Evolutionary conservation across 208 protist genomes (phyloP).

Genomic region (Trypanosoma mega): DNA sequence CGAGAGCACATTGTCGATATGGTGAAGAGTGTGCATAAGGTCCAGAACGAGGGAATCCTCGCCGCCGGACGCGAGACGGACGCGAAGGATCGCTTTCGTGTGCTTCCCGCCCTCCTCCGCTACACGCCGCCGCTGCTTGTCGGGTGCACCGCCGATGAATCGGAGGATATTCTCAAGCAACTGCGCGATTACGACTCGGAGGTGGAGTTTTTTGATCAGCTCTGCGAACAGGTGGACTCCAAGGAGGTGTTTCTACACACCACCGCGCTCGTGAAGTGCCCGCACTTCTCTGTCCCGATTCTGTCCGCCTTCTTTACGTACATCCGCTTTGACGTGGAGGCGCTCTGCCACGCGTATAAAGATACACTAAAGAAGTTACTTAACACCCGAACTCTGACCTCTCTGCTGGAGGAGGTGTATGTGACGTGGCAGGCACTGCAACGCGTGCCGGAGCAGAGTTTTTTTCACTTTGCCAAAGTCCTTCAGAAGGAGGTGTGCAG

Average conservation of each 20-base stretch:
- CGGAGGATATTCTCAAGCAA: slow-evolving; percentile 25
- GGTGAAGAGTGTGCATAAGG: slow-evolving; percentile 45
- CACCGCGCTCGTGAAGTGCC: slow-evolving; percentile 24
- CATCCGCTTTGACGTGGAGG: slow-evolving; percentile 74
- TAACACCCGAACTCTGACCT: slow-evolving; percentile 27
- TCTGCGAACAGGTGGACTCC: slow-evolving; percentile 43
- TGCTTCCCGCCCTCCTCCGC: slow-evolving; percentile 74
- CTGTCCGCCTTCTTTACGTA: slow-evolving; percentile 83
- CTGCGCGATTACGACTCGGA: slow-evolving; percentile 42
- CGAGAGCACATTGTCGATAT: slow-evolving; percentile 43
- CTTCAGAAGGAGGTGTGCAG: slow-evolving; percentile 14
- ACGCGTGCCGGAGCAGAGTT: slow-evolving; percentile 41
- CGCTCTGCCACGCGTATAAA: slow-evolving; percentile 52
- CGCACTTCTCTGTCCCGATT: slow-evolving; percentile 27
- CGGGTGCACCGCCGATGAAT: slow-evolving; percentile 9
- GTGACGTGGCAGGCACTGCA: slow-evolving; percentile 60
- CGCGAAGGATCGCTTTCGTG: slow-evolving; percentile 66
- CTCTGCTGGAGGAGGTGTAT: slow-evolving; percentile 74
- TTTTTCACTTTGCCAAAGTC: slow-evolving; percentile 51
- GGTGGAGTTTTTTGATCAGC: slow-evolving; percentile 50
- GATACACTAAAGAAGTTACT: slow-evolving; percentile 70
- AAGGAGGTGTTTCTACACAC: slow-evolving; percentile 28
- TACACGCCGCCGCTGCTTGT: slow-evolving; percentile 57
- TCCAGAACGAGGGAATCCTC: slow-evolving; percentile 31
- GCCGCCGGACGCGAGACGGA: slow-evolving; percentile 28